These are phyloP conservation scores for Cochlearia excelsa DNA, from an alignment of 345 rosid genomes.

Conservation along the genomic window DNA sequence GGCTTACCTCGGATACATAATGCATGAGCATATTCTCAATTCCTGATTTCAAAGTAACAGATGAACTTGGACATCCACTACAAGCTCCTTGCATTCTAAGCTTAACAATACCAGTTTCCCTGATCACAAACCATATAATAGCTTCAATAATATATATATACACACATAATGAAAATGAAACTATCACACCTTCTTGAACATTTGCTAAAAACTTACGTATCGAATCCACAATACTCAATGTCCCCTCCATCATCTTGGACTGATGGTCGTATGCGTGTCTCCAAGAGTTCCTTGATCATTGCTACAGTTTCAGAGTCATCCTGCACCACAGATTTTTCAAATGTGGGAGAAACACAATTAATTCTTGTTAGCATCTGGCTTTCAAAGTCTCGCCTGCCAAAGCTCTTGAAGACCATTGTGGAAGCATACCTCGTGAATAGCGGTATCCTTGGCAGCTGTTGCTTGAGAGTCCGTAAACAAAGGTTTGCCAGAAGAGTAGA, in stretches of 20 bases:
- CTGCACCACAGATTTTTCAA: conserved; percentile 36
- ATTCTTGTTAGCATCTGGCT: neutral
- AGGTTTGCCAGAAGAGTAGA: conserved; percentile 85
- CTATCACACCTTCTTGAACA: neutral
- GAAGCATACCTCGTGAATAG: conserved; percentile 62
- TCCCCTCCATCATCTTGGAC: conserved; percentile 99
- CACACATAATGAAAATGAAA: neutral
- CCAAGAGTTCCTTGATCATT: conserved; percentile 95
- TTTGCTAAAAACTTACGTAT: conserved; percentile 47
- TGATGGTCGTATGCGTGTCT: conserved; percentile 94
- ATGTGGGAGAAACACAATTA: neutral
- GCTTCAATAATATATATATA: neutral
- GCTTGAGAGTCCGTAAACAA: conserved; percentile 70
- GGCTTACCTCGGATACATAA: conserved; percentile 86
- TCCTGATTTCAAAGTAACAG: conserved; percentile 96
- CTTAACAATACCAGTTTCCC: conserved; percentile 88
- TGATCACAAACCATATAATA: conserved; percentile 34
- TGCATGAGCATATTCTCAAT: conserved; percentile 99
- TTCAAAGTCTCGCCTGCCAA: neutral
- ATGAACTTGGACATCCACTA: conserved; percentile 98
- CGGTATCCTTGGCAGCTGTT: conserved; percentile 81
- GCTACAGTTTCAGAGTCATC: conserved; percentile 97
- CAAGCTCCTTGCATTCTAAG: conserved; percentile 98
- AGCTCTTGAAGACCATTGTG: neutral
- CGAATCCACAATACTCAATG: conserved; percentile 83